Base-by-base conservation (phyloP, 805 yeast genomes). In the Metschnikowia picachoensis region DNA sequence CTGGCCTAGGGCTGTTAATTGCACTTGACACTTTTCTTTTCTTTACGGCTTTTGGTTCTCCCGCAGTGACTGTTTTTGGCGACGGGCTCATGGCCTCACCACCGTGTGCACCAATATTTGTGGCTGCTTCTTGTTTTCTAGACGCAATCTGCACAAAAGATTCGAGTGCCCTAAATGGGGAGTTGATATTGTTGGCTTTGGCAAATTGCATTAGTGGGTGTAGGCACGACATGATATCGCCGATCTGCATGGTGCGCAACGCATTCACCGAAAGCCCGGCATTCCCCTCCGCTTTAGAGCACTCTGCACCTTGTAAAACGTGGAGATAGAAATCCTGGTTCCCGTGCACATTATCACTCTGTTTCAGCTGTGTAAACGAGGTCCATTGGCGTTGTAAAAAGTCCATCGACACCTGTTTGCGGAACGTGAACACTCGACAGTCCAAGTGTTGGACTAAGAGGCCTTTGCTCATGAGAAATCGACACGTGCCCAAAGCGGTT, bases 201-300 rank as follows among this genome's bases (percentile, higher is more conserved):
- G 86, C 76, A 53, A 73, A 79, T 10, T 73, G 68, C 80, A 87
- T 81, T 45, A 89, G 66, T 6, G 85, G 81, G 45, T 78, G 76
- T 51, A 88, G 71, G 50, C 80, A 79, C 0, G 89, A 74, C 88
- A 89, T 85, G 9, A 84, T 83, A 62, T 87, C 94, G 35, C 89
- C 77, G 4, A 86, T 79, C 61, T 87, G 92, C 66, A 88, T 65
- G 17, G 83, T 73, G 48, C 92, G 68, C 79, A 87, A 77, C 7
- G 87, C 81, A 34, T 76, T 75, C 42, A 78, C 82, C 44, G 80
- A 82, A 5, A 85, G 63, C 0, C 95, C 95, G 51, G 77, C 77
- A 44, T 75, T 74, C 4, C 82, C 69, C 45, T 82, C 65, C 35
- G 68, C 67, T 37, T 72, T 68, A 50, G 73, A 73, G 0, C 83